A percentile compares a stretch with the other conserved stretches of the same genome.
Evolutionary conservation across 257 asterid genomes (phyloP).

Genomic region (Salvia splendens): DNA sequence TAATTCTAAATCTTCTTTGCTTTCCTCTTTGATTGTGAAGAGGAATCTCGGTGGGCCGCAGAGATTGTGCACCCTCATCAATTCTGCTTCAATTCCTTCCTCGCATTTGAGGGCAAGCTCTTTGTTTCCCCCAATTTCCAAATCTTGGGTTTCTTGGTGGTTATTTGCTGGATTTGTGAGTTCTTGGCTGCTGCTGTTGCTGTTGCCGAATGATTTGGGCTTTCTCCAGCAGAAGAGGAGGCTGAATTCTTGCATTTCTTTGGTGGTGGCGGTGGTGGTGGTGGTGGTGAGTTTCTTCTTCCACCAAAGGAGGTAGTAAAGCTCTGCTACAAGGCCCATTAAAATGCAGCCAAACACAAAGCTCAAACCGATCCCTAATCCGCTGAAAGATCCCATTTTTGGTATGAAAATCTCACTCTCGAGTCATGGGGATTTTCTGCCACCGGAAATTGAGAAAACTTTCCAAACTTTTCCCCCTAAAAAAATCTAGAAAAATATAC

Average conservation of each 20-base stretch:
- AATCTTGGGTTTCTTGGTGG: constrained; percentile 44
- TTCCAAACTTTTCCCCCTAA: background rate
- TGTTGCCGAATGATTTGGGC: constrained; percentile 33
- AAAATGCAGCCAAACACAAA: constrained; percentile 73
- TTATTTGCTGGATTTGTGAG: constrained; percentile 39
- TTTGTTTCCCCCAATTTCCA: constrained; percentile 51
- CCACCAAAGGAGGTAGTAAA: constrained; percentile 80
- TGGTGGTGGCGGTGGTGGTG: constrained; percentile 24
- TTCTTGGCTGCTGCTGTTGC: constrained; percentile 33
- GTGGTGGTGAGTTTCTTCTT: constrained; percentile 47
- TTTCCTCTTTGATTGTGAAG: constrained; percentile 88
- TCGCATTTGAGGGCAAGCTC: constrained; percentile 51
- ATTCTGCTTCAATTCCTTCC: constrained; percentile 67
- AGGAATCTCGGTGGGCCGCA: constrained; percentile 95
- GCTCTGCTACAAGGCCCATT: constrained; percentile 79
- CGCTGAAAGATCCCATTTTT: constrained; percentile 78
- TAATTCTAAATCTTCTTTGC: constrained; percentile 77
- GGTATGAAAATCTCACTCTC: background rate
- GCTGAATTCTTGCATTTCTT: constrained; percentile 42
- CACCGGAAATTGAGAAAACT: background rate
- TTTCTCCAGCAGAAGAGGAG: constrained; percentile 58
- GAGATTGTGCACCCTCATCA: constrained; percentile 81
- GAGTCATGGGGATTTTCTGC: constrained; percentile 26
- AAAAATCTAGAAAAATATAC: constrained; percentile 23
- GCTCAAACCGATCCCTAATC: constrained; percentile 78